Evolutionary conservation across 805 yeast species (phyloP), one percentile per base, ranked within the genome.

Genomic region (Priceomyces fermenticarens): DNA sequence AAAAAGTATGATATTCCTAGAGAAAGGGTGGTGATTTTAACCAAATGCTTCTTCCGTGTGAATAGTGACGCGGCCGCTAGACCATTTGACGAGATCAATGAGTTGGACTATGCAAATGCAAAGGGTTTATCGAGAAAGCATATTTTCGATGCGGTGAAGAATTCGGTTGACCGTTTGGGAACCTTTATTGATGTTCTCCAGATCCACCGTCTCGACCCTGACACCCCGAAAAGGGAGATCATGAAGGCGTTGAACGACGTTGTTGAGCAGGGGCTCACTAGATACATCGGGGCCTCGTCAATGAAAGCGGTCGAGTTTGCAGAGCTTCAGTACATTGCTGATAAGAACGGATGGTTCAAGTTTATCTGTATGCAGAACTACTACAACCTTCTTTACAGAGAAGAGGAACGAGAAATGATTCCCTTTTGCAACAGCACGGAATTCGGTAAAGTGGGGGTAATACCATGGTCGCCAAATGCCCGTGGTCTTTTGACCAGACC

Each of bases 271-370:
- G 83, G 83, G 10, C 52, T 60, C 17, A 66, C 67, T 3, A 63
- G 83, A 38, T 81, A 81, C 54, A 69, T 81, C 43, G 86, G 86
- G 10, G 85, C 85, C 2, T 79, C 84, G 0, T 60, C 81, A 1
- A 80, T 81, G 85, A 64, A 65, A 47, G 72, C 81, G 1, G 56
- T 62, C 12, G 77, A 80, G 48, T 80, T 81, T 53, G 77, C 68
- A 2, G 71, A 67, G 47, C 48, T 78, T 51, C 86, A n/a, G n/a
- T n/a, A n/a, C n/a, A n/a, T n/a, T n/a, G n/a, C n/a, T n/a, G n/a
- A n/a, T n/a, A n/a, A n/a, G n/a, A n/a, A n/a, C n/a, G n/a, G n/a
- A n/a, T n/a, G n/a, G n/a, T n/a, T n/a, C n/a, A n/a, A 81, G 51
- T 60, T 57, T 44, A 58, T 69, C 41, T 86, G 87, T n/a, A 73